A percentile compares a stretch with the other conserved stretches of the same genome.
Evolutionary conservation across 352 stramenopile genomes (phyloP).

Genomic region (Plasmopara halstedii): DNA sequence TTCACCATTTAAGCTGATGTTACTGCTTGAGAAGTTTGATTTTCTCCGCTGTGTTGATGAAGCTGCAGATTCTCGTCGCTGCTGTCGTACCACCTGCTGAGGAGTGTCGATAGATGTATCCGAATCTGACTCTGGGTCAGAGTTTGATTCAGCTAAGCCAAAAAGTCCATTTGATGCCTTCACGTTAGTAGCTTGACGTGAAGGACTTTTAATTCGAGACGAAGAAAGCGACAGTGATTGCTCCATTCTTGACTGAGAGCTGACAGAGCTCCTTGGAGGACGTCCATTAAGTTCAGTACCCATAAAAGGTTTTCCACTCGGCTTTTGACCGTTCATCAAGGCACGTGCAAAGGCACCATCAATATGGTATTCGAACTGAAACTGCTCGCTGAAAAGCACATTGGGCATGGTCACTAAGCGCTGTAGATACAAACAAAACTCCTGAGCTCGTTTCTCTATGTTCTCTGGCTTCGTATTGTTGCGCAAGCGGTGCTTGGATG

Average conservation of each 20-base stretch:
- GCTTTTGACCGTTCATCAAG: conserved; percentile 16
- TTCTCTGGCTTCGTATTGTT: conserved; percentile 81
- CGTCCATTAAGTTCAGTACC: conserved; percentile 7
- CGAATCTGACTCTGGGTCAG: conserved; percentile 45
- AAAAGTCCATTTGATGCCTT: conserved; percentile 41
- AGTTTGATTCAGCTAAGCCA: conserved; percentile 41
- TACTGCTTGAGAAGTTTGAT: conserved; percentile 20
- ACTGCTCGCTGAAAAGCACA: conserved; percentile 49
- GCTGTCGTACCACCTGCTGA: conserved; percentile 7
- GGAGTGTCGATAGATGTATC: conserved; percentile 31
- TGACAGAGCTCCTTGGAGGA: conserved; percentile 20
- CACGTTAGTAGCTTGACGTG: conserved; percentile 8
- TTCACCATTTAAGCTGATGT: conserved; percentile 9
- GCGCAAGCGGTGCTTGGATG: conserved; percentile 61
- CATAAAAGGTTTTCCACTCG: conserved; percentile 8
- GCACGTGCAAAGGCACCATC: conserved; percentile 32
- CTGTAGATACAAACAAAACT: conserved; percentile 70
- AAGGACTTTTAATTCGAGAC: conserved; percentile 13
- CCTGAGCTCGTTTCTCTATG: conserved; percentile 78
- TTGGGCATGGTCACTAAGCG: conserved; percentile 40
- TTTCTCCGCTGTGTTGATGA: conserved; percentile 17
- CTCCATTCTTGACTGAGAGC: conserved; percentile 12
- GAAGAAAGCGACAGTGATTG: conserved; percentile 3
- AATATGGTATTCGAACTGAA: conserved; percentile 61
- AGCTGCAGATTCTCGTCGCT: conserved; percentile 13